phyloP scores from a whole-genome alignment of 1,284 basidiomycete species.

The Leccinum cinnamomeum region DNA sequence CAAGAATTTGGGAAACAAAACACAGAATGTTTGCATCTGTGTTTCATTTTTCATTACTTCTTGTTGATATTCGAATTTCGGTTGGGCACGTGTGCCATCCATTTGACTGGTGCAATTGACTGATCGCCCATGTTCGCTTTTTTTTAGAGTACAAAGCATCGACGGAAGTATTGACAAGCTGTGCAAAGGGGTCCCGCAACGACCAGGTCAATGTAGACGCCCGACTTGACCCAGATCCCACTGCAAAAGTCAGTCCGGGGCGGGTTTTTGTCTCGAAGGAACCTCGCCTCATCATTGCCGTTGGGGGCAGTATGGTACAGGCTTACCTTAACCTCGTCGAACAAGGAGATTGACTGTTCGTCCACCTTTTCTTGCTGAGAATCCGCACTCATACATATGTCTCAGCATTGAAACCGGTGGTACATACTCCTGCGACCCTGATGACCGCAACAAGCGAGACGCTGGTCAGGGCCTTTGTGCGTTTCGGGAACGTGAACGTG shows the following conservation, averaged over 20 bases:
- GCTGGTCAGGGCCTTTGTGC: not conserved
- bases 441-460: not conserved
- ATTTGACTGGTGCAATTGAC: conserved; percentile 11
- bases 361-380: not conserved
- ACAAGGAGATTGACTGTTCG: conserved; percentile 62
- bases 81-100: conserved; percentile 53
- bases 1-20: conserved; percentile 81
- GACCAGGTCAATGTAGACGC: conserved; percentile 41
- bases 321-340: conserved; percentile 55
- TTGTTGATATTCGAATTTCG: conserved; percentile 4
- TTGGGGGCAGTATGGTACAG: conserved; percentile 23
- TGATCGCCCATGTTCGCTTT: not conserved
- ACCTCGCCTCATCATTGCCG: conserved; percentile 23
- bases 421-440: not conserved
- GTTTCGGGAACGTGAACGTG: not conserved
- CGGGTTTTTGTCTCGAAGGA: not conserved
- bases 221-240: conserved; percentile 58
- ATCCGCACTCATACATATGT: conserved; percentile 6
- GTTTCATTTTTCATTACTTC: not conserved
- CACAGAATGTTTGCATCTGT: conserved; percentile 58
- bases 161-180: conserved; percentile 63
- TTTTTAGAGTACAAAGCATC: conserved; percentile 42
- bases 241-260: conserved; percentile 48
- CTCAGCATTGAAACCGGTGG: not conserved
- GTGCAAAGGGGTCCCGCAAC: conserved; percentile 29